Evolutionary conservation across 2,329 filamentous ascomycete species (phyloP).

Genomic region (Orbilia javanica): DNA sequence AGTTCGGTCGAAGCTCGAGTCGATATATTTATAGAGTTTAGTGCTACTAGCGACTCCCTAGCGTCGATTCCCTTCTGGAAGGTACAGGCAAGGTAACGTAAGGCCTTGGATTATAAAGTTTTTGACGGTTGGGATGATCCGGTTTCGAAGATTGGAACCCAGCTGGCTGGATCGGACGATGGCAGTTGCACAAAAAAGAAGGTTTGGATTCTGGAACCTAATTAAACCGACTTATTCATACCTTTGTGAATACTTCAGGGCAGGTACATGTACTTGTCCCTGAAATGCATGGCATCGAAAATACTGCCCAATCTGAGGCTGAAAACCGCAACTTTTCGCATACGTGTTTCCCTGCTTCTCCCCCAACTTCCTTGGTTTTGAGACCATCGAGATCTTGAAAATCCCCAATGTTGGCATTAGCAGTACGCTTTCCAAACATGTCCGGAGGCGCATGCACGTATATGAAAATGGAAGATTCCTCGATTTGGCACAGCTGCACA

Average conservation of each 20-base stretch:
- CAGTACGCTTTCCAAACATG: background rate
- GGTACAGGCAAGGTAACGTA: background rate
- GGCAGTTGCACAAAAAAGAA: background rate
- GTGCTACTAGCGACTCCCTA: background rate
- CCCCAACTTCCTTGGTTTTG: background rate
- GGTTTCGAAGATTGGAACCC: no score
- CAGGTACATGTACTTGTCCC: no score
- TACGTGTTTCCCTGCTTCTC: background rate
- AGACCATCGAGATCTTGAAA: constrained; percentile 2
- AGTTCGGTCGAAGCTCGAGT: constrained; percentile 9
- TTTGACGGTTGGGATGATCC: background rate
- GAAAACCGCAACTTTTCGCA: background rate
- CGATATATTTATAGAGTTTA: background rate
- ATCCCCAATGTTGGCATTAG: background rate
- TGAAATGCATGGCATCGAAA: background rate
- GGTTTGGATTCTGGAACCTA: background rate
- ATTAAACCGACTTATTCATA: no score
- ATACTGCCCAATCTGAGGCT: background rate
- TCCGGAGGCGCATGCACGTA: constrained; percentile 4
- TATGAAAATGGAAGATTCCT: background rate
- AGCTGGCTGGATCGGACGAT: constrained; percentile 9
- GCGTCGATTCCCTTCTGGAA: background rate
- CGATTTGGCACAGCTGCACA: background rate
- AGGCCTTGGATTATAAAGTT: background rate
- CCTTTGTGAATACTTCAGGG: no score